Percentiles rank a stretch among this genome's conserved stretches.
These are phyloP conservation scores for Russula lepida DNA, from an alignment of 768 basidiomycete genomes.

Conservation along the genomic window DNA sequence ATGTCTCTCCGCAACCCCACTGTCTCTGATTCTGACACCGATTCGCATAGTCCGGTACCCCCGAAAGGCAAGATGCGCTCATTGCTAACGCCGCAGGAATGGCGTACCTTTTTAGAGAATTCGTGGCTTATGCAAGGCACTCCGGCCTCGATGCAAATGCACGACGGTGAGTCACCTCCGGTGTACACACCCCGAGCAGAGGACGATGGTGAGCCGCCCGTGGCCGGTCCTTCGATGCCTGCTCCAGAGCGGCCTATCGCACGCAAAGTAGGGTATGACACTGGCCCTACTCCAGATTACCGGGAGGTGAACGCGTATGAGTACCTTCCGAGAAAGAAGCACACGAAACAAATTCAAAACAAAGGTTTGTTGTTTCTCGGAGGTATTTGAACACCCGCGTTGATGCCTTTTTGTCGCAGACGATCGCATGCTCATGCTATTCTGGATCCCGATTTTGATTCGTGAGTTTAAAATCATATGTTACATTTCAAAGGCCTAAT, in stretches of 20 bases:
- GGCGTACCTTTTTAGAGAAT: conserved; percentile 68
- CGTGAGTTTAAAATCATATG: conserved; percentile 39
- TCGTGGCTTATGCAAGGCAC: conserved; percentile 49
- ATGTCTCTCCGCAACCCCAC: conserved; percentile 49
- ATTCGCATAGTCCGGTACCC: conserved; percentile 6
- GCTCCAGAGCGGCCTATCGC: conserved; percentile 28
- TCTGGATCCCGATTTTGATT: conserved; percentile 81
- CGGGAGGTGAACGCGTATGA: conserved; percentile 62
- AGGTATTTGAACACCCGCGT: neutral
- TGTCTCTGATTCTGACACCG: conserved; percentile 25
- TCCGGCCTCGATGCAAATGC: conserved; percentile 24
- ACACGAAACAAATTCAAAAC: conserved; percentile 43
- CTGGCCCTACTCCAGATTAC: conserved; percentile 41
- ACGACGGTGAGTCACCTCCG: conserved; percentile 55
- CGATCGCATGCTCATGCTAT: conserved; percentile 76
- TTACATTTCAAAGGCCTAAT: neutral
- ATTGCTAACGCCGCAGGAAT: conserved; percentile 40
- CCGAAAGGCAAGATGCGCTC: conserved; percentile 29
- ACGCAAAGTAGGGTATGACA: conserved; percentile 36
- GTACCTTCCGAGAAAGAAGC: conserved; percentile 46
- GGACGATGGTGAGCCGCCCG: conserved; percentile 22
- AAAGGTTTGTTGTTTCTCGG: conserved; percentile 47
- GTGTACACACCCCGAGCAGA: conserved; percentile 55
- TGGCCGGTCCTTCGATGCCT: conserved; percentile 18
- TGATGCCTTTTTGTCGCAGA: conserved; percentile 34